Percentiles rank a stretch among this genome's conserved stretches.
Evolutionary conservation across 2,329 filamentous ascomycete genomes (phyloP).

Genomic region (Periconia sp.): DNA sequence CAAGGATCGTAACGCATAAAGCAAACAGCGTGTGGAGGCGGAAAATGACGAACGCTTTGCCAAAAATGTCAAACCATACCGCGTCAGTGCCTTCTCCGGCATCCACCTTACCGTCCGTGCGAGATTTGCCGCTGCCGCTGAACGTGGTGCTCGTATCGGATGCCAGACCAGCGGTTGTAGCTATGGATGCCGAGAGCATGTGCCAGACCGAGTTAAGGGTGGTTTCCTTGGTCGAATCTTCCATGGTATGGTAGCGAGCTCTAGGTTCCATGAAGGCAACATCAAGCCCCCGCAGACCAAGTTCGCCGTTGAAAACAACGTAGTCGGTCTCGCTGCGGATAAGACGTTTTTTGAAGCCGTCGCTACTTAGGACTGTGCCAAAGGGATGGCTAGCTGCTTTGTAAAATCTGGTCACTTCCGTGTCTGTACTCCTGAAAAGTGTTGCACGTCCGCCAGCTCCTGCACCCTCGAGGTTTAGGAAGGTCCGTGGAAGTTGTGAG

Average conservation of each 20-base stretch:
- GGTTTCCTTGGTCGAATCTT: slow-evolving; percentile 82
- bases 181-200: slow-evolving; percentile 84
- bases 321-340: slow-evolving; percentile 91
- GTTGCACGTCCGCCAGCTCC: slow-evolving; percentile 87
- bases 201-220: slow-evolving; percentile 79
- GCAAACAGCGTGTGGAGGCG: slow-evolving; percentile 82
- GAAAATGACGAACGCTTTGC: slow-evolving; percentile 75
- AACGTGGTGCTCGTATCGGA: slow-evolving; percentile 69
- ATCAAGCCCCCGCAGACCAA: slow-evolving; percentile 85
- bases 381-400: slow-evolving; percentile 72
- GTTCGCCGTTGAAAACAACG: slow-evolving; percentile 72
- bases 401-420: slow-evolving; percentile 82
- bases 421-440: slow-evolving; percentile 85
- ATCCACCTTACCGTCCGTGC: slow-evolving; percentile 62
- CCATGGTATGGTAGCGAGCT: slow-evolving; percentile 84
- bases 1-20: slow-evolving; percentile 79
- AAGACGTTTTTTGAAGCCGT: slow-evolving; percentile 78
- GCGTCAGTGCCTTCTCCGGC: slow-evolving; percentile 68
- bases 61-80: slow-evolving; percentile 95
- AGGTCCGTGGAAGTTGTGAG: slow-evolving; percentile 78
- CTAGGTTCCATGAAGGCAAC: slow-evolving; percentile 88
- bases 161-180: slow-evolving; percentile 72
- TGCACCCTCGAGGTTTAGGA: slow-evolving; percentile 92
- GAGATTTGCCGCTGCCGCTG: slow-evolving; percentile 59
- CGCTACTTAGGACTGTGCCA: slow-evolving; percentile 76